Evolutionary conservation across 208 protist genomes (phyloP), one percentile per base, ranked within the genome.

Genomic region (Crithidia mellificae): DNA sequence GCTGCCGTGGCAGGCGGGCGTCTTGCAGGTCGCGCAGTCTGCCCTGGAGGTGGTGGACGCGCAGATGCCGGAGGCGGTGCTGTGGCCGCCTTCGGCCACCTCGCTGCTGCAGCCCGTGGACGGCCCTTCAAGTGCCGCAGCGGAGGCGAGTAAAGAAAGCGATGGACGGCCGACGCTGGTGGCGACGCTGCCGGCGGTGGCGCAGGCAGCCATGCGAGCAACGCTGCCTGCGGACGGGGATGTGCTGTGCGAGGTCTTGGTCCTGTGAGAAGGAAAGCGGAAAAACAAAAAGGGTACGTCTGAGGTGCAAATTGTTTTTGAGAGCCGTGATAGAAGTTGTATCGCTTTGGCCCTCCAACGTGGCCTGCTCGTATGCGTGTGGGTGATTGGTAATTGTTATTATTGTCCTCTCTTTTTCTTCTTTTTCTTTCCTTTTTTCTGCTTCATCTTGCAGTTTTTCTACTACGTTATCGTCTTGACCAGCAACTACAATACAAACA

Each of bases 1-100:
- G 41, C 57, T 94, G 36, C 85, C 88, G 32, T 94, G 88, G 83
- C 74, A 74, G 30, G 27, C 75, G 11, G 88, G 88, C 2, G 83
- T 78, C 80, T 64, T 87, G 7, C 17, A 29, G 41, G n/a, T 94
- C 32, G 19, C 20, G 6, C 55, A 49, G 19, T 72, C 73, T 1
- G 85, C 80, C 0, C 29, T 94, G 14, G 81, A 89, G 59, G 38
- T 94, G 24, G 80, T 84, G 19, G 71, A 83, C 20, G 74, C 83
- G 27, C 71, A 55, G 29, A 62, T 30, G 34, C 68, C 72, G 46
- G 62, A 74, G 38, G 38, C 36, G 24, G 51, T 88, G 14, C 63
- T 91, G 27, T 90, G 81, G 83, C 83, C 88, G n/a, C 72, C 69
- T 0, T n/a, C 78, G 6, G n/a, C 68, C 8, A 34, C 54, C 0